Conservation (phyloP, 768 basidiomycete genomes). For the Amanita rimosa region DNA sequence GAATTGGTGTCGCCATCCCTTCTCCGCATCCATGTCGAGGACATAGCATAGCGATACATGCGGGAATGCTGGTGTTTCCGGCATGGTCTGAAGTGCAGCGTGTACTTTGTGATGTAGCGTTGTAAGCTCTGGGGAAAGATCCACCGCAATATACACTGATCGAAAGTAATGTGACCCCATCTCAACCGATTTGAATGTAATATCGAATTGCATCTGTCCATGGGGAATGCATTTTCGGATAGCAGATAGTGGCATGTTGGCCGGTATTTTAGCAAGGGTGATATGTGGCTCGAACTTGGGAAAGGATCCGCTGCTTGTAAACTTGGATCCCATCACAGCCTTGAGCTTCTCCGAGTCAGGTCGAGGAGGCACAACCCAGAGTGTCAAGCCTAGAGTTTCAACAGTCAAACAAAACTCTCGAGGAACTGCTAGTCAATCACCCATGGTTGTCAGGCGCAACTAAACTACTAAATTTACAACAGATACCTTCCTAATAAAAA, state of each 20-base stretch:
- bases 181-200: conserved; percentile 42
- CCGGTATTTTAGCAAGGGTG: conserved; percentile 43
- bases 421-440: neutral
- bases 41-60: conserved; percentile 73
- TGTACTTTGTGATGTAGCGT: conserved; percentile 39
- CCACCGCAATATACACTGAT: conserved; percentile 51
- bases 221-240: conserved; percentile 30
- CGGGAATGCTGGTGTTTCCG: conserved; percentile 47
- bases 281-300: conserved; percentile 60
- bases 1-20: conserved; percentile 37
- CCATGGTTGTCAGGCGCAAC: neutral
- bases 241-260: conserved; percentile 16
- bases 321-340: conserved; percentile 31
- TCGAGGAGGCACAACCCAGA: conserved; percentile 63
- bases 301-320: conserved; percentile 28
- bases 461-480: neutral
- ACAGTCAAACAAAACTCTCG: neutral
- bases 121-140: conserved; percentile 30
- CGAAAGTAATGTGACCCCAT: conserved; percentile 58
- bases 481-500: neutral
- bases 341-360: conserved; percentile 31
- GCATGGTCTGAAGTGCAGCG: conserved; percentile 22
- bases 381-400: conserved; percentile 32
- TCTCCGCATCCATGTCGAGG: conserved; percentile 45
- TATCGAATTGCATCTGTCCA: conserved; percentile 21